Evolutionary conservation across 306 rosid species (phyloP).

Genomic region (Vicia faba): DNA sequence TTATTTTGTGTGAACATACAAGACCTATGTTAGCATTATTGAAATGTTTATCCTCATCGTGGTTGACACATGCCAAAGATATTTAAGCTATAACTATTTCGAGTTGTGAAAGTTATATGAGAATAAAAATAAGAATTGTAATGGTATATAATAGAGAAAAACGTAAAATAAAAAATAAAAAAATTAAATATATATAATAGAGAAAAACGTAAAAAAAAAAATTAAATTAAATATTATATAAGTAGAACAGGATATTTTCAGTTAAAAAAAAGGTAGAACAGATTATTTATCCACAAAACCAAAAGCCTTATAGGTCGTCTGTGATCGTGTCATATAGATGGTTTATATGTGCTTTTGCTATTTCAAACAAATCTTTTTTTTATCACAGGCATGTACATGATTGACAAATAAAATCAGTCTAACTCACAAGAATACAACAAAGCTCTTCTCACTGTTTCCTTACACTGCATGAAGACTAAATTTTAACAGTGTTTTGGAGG

Average conservation of each 20-base stretch:
- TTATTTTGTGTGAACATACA: too few species aligned
- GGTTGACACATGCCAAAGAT: not conserved
- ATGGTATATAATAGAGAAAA: too few species aligned
- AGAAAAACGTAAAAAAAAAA: not conserved
- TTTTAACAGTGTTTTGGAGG: not conserved
- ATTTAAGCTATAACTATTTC: too few species aligned
- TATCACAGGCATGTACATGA: conserved; percentile 46
- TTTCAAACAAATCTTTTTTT: conserved; percentile 12
- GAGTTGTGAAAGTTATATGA: too few species aligned
- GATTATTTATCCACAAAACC: not conserved
- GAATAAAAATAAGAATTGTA: not conserved
- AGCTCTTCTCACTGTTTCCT: conserved; percentile 17
- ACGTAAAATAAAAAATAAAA: too few species aligned
- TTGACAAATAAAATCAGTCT: conserved; percentile 33
- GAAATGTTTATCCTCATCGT: not conserved
- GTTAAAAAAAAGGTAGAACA: not conserved
- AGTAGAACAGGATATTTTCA: not conserved
- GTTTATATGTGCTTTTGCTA: conserved; percentile 37
- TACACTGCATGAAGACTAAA: conserved; percentile 28
- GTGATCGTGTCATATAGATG: not conserved
- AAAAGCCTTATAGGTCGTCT: not conserved
- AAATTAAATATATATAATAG: too few species aligned
- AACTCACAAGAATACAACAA: conserved; percentile 32
- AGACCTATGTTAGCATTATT: too few species aligned
- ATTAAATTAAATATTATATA: not conserved